Evolutionary conservation across 805 yeast species (phyloP).

Genomic region (Starmerella vaccinii): DNA sequence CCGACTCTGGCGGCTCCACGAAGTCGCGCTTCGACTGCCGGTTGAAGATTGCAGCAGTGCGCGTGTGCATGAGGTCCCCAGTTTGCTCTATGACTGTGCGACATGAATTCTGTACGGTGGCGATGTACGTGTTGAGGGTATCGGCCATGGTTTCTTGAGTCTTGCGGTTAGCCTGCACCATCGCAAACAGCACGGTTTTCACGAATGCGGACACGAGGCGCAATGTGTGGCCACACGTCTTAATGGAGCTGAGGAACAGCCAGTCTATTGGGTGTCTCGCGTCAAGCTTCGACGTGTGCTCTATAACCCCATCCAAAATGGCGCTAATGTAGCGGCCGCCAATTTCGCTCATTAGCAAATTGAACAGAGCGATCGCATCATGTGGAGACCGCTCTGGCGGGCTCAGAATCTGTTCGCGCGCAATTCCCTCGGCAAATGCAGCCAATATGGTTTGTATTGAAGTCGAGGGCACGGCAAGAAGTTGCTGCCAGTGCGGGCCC

Average conservation of each 20-base stretch:
- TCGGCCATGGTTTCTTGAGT: slow-evolving; percentile 50
- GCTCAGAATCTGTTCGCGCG: slow-evolving; percentile 53
- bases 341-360: slow-evolving; percentile 54
- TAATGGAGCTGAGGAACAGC: slow-evolving; percentile 41
- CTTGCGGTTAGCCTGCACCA: slow-evolving; percentile 46
- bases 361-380: slow-evolving; percentile 55
- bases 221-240: slow-evolving; percentile 48
- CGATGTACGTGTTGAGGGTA: slow-evolving; percentile 42
- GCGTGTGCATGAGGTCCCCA: slow-evolving; percentile 41
- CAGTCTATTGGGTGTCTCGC: slow-evolving; percentile 34
- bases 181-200: slow-evolving; percentile 64
- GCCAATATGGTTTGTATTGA: slow-evolving; percentile 51
- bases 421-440: slow-evolving; percentile 62
- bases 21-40: slow-evolving; percentile 73
- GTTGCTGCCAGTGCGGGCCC: background rate
- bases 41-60: slow-evolving; percentile 42
- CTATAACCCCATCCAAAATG: slow-evolving; percentile 56
- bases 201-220: slow-evolving; percentile 60
- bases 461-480: slow-evolving; percentile 2
- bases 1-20: slow-evolving; percentile 27
- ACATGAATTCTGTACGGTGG: slow-evolving; percentile 51
- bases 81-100: slow-evolving; percentile 55
- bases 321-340: slow-evolving; percentile 67
- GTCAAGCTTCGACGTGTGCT: slow-evolving; percentile 30
- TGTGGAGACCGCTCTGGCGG: slow-evolving; percentile 42